Percentiles rank a stretch among this genome's conserved stretches.
Evolutionary conservation across 202 grass and related monocot species (phyloP).

Genomic region (Zoysia matrella): DNA sequence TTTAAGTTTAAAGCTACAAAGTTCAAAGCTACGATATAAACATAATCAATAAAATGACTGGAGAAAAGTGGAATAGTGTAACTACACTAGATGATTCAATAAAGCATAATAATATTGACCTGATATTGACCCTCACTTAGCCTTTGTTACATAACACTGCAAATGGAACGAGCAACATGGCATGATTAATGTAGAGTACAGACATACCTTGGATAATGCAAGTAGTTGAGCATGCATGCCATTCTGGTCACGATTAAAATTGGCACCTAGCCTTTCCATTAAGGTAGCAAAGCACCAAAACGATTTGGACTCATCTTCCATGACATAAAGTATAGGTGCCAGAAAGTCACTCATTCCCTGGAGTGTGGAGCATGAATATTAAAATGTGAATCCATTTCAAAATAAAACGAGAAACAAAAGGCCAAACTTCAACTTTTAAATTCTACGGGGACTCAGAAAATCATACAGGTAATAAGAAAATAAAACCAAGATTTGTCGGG

Average conservation of each 20-base stretch:
- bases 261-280: conserved; percentile 93
- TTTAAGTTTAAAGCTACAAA: conserved; percentile 31
- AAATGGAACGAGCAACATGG: conserved; percentile 16
- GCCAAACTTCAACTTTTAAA: conserved; percentile 1
- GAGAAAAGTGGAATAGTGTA: conserved; percentile 12
- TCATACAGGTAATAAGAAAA: conserved; percentile 3
- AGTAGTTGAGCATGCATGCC: conserved; percentile 99
- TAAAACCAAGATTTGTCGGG: conserved; percentile 11
- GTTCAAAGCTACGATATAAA: too few species aligned
- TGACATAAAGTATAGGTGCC: conserved; percentile 85
- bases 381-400: background rate
- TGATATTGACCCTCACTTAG: conserved; percentile 1
- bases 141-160: background rate
- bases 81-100: conserved; percentile 9
- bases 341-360: conserved; percentile 99
- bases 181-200: conserved; percentile 7
- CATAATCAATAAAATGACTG: conserved; percentile 1
- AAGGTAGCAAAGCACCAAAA: conserved; percentile 97
- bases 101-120: conserved; percentile 15
- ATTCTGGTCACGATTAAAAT: conserved; percentile 99
- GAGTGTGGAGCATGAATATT: conserved; percentile 26
- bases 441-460: background rate
- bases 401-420: background rate
- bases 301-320: conserved; percentile 86
- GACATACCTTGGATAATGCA: conserved; percentile 86